Base-by-base conservation (phyloP, 2,329 filamentous ascomycete genomes). In the Penicillium verrucosum region DNA sequence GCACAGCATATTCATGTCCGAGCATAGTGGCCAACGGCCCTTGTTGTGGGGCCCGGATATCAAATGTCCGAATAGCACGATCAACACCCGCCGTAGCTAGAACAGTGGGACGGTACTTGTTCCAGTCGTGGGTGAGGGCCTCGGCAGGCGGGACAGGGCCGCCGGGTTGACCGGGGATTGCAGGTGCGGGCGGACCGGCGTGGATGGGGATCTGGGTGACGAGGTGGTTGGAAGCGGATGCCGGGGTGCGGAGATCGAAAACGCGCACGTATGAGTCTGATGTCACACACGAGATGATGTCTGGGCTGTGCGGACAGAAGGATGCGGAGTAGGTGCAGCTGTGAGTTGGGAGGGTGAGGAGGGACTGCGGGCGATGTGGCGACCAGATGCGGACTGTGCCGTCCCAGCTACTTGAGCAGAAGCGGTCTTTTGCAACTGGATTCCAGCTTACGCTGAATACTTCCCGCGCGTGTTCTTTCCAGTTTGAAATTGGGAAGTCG, bases 311-410 rank as follows among this genome's bases (percentile, higher is more conserved):
- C 5, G 94, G 94, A 58, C 88, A 92, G 79, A 94, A 99, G 38
- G 89, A 82, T n/a, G 90, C 87, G 66, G 88, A 92, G 79, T 99
- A 99, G 30, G 94, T 96, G 78, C 94, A 99, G 66, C 85, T 90
- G 68, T 96, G 92, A 27, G 94, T 89, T 3, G 94, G 92, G 27
- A 99, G 82, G 3, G 94, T 99, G 54, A 88, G 83, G 56, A 99
- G 78, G 32, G 90, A 93, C 53, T 86, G 81, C 42, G 79, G 81
- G 38, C 89, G 82, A 47, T 88, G 86, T 1, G 94, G 94, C 14
- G 90, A 90, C 93, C 93, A 99, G 68, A 99, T 86, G 78, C 97
- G 97, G 66, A 97, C 85, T 2, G 90, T 95, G 48, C 94, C 94
- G 69, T 99, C 94, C 94, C 94, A 99, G 6, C 91, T 96, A 63